A percentile compares a stretch with the other conserved stretches of the same genome.
phyloP scores from a whole-genome alignment of 2,329 filamentous ascomycete genomes.

The Cadophora gregata region DNA sequence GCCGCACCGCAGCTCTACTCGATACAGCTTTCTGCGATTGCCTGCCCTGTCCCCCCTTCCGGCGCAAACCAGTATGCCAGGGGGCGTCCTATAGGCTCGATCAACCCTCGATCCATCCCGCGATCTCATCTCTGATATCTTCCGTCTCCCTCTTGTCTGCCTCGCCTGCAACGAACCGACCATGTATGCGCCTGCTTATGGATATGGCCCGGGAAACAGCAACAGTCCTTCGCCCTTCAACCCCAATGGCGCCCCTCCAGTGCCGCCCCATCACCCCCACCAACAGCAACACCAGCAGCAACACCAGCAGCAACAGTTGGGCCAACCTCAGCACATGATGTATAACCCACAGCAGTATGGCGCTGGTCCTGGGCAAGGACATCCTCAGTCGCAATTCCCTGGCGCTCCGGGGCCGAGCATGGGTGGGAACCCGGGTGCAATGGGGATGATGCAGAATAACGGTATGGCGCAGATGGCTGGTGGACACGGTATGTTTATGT shows the following conservation, averaged over 20 bases:
- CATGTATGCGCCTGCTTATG: constrained; percentile 40
- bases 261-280: constrained; percentile 31
- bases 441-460: constrained; percentile 64
- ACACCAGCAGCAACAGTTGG: constrained; percentile 37
- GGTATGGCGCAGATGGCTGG: constrained; percentile 44
- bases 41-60: not conserved
- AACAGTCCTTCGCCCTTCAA: constrained; percentile 31
- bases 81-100: constrained; percentile 11
- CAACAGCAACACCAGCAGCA: constrained; percentile 43
- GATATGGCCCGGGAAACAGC: constrained; percentile 32
- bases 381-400: constrained; percentile 39
- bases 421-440: constrained; percentile 40
- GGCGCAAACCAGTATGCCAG: constrained; percentile 17
- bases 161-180: constrained; percentile 4
- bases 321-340: constrained; percentile 56
- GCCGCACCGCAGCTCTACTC: constrained; percentile 12
- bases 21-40: constrained; percentile 6
- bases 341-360: constrained; percentile 53
- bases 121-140: constrained; percentile 18
- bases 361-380: constrained; percentile 28
- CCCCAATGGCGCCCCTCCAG: constrained; percentile 32
- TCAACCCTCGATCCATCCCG: constrained; percentile 7
- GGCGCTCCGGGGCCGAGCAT: constrained; percentile 37
- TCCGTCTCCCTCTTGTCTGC: constrained; percentile 2
- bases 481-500: constrained; percentile 41